Percentiles rank a stretch among this genome's conserved stretches.
These are phyloP conservation scores for Stachybotrys elegans DNA, from an alignment of 2,329 filamentous ascomycete genomes.

Conservation along the genomic window DNA sequence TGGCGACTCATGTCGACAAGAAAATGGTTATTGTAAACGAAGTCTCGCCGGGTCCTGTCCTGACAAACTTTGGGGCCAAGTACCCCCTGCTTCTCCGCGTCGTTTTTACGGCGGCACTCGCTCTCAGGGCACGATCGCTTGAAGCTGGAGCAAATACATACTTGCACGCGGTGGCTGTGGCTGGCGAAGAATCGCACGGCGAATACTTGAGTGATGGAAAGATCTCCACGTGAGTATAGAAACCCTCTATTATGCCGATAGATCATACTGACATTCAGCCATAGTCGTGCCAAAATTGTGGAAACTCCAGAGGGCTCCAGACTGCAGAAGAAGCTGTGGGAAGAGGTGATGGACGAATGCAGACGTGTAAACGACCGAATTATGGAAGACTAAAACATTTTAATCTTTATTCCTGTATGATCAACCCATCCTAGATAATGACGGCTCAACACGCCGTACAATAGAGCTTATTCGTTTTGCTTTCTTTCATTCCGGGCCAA, in stretches of 20 bases:
- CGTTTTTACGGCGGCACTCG: slow-evolving; percentile 1
- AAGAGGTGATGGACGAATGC: neutral
- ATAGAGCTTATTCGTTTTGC: no score
- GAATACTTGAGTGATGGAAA: slow-evolving; percentile 3
- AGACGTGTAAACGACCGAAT: neutral
- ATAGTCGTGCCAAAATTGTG: neutral
- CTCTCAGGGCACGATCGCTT: slow-evolving; percentile 5
- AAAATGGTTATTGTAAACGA: slow-evolving; percentile 12
- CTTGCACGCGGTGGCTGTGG: slow-evolving; percentile 12
- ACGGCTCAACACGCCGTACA: neutral
- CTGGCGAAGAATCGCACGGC: slow-evolving; percentile 11
- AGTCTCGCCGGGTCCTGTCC: slow-evolving; percentile 10
- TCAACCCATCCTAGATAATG: neutral
- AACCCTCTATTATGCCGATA: neutral
- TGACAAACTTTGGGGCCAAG: slow-evolving; percentile 7
- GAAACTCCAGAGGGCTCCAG: neutral
- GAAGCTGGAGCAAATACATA: slow-evolving; percentile 12
- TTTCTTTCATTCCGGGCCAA: no score
- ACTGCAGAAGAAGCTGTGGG: neutral
- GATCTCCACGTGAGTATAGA: neutral
- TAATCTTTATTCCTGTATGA: neutral
- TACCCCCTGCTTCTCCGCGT: slow-evolving; percentile 11
- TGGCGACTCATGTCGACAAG: slow-evolving; percentile 6
- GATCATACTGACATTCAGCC: neutral
- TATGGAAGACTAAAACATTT: neutral